phyloP scores from a whole-genome alignment of 176 grass and related monocot species.

The Leersia perrieri region DNA sequence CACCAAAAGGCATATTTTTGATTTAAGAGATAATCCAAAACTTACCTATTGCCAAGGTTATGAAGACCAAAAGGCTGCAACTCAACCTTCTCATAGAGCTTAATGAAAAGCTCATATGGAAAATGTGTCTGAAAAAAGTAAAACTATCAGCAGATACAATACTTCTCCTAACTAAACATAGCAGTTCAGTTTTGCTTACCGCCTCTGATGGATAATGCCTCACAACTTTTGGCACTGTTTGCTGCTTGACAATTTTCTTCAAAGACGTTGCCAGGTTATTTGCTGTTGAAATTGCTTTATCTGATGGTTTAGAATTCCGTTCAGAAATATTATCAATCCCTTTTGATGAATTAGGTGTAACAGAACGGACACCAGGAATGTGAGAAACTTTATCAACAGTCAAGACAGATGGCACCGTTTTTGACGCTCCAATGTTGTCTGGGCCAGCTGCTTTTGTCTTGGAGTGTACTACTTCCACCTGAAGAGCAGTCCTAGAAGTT shows the following conservation, averaged over 20 bases:
- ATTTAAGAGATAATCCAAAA: slow-evolving; percentile 1
- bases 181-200: slow-evolving; percentile 47
- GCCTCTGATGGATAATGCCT: slow-evolving; percentile 87
- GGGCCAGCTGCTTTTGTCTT: slow-evolving; percentile 25
- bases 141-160: slow-evolving; percentile 31
- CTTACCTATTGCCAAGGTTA: slow-evolving; percentile 97
- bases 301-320: slow-evolving; percentile 29
- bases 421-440: slow-evolving; percentile 22
- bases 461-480: slow-evolving; percentile 33
- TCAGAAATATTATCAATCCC: slow-evolving; percentile 35
- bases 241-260: slow-evolving; percentile 68
- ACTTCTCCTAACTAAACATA: slow-evolving; percentile 15
- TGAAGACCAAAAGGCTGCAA: slow-evolving; percentile 80
- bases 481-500: slow-evolving; percentile 22
- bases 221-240: slow-evolving; percentile 57
- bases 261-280: slow-evolving; percentile 53
- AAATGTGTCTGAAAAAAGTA: slow-evolving; percentile 61
- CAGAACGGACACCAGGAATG: slow-evolving; percentile 21
- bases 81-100: slow-evolving; percentile 75
- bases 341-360: slow-evolving; percentile 35
- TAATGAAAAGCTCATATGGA: slow-evolving; percentile 85
- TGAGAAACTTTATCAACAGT: slow-evolving; percentile 38
- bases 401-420: slow-evolving; percentile 34
- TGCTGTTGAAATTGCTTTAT: slow-evolving; percentile 38
- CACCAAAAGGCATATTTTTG: no score